Evolutionary conservation across 2,329 filamentous ascomycete species (phyloP), one percentile per base, ranked within the genome.

Genomic region (Aspergillus fischeri): DNA sequence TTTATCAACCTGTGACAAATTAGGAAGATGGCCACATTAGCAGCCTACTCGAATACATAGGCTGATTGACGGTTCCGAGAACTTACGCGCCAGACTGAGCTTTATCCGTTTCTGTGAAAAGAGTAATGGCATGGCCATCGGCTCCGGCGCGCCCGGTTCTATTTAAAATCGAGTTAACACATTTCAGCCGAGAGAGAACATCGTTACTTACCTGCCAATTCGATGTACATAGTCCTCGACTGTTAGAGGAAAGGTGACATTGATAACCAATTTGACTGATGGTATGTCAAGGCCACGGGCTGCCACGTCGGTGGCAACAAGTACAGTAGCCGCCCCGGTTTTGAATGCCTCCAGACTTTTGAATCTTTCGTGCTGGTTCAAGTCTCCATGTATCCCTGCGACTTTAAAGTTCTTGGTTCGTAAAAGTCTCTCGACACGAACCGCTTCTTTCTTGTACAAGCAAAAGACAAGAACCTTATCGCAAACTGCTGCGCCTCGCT

Each of bases 171-270:
- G 45, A 10, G 17, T 35, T 29, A 32, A 44, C 14, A 51, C 21
- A 21, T 32, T 28, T 14, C 44, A 25, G 20, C 24, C 44, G 7
- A 45, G 7, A 5, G 14, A 49, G 29, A 35, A 38, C 11, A 10
- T 29, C 20, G 8, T 27, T 29, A 59, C 64, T 61, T 66, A 78
- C 73, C 78, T 76, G 55, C 94, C 94, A 73, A 99, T 97, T 42
- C 94, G 88, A 77, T 99, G 94, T 29, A 99, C 94, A 68, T 97
- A 97, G 70, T 99, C 94, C 75, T 97, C 94, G 42, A 94, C 92
- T 0, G 93, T 97, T 60, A 97, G 78, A 28, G 92, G 94, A 78
- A 97, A 97, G 0, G 92, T 96, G 52, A 95, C 86, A 70, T 99
- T 99, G 69, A 97, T 86, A 53, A 99, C 94, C 35, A 96, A 78